These are phyloP conservation scores for Porcisia hertigi DNA, from an alignment of 208 protist species.

Conservation along the genomic window DNA sequence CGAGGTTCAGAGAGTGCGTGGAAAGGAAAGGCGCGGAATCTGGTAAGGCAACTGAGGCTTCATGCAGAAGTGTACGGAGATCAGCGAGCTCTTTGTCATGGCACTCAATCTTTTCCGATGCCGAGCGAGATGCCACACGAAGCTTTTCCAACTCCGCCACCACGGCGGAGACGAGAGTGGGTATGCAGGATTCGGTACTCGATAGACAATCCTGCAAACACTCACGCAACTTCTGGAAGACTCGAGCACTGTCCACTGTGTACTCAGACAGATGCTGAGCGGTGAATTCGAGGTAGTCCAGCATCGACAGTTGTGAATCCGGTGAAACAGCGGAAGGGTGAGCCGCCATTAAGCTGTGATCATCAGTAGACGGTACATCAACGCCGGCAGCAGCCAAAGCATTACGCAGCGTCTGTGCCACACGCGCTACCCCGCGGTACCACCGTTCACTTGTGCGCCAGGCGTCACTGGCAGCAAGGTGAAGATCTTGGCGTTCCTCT, in stretches of 20 bases:
- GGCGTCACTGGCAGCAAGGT: too few relatives aligned
- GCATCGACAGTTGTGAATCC: too few relatives aligned
- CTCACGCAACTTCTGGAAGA: constrained; percentile 1
- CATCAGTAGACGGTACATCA: too few relatives aligned
- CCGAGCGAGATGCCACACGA: not conserved
- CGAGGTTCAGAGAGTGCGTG: not conserved
- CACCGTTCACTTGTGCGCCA: too few relatives aligned
- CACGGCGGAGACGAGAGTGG: constrained; percentile 2
- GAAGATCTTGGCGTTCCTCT: too few relatives aligned
- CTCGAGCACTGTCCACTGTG: not conserved
- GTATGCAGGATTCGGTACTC: not conserved
- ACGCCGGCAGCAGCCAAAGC: too few relatives aligned
- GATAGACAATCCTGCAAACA: constrained; percentile 17
- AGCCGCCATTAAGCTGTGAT: too few relatives aligned
- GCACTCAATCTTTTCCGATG: not conserved
- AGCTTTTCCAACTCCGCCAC: constrained; percentile 7
- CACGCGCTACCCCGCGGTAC: too few relatives aligned
- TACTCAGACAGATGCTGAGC: too few relatives aligned
- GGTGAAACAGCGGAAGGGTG: too few relatives aligned
- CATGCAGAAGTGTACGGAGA: not conserved
- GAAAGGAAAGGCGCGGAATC: constrained; percentile 7
- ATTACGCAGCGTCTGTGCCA: too few relatives aligned
- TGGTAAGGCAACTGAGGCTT: constrained; percentile 6
- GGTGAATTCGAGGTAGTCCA: too few relatives aligned
- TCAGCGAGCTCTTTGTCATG: not conserved